Conservation (phyloP, 2,329 filamentous ascomycete genomes). For the Madurella fahalii region DNA sequence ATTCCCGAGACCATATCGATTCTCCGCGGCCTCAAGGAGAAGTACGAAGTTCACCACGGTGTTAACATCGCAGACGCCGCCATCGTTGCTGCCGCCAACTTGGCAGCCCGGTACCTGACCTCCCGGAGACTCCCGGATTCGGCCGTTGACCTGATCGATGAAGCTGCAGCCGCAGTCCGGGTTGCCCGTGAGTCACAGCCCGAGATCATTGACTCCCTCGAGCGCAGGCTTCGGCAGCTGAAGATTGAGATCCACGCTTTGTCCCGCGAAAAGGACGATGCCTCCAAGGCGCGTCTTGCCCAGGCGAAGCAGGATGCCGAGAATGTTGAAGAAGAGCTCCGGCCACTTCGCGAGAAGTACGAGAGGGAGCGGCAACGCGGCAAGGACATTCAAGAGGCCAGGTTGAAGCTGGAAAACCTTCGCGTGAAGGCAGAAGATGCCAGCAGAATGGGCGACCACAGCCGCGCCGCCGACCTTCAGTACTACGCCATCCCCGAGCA, state of each 20-base stretch:
- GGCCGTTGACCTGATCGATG: slow-evolving; percentile 92
- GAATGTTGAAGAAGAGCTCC: slow-evolving; percentile 89
- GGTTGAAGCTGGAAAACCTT: slow-evolving; percentile 88
- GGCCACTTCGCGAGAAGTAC: slow-evolving; percentile 91
- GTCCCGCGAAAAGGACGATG: slow-evolving; percentile 89
- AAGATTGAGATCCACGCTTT: slow-evolving; percentile 97
- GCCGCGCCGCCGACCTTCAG: slow-evolving; percentile 86
- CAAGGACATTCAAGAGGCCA: slow-evolving; percentile 88
- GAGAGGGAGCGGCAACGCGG: slow-evolving; percentile 87
- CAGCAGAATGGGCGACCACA: slow-evolving; percentile 78
- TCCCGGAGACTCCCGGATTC: slow-evolving; percentile 89
- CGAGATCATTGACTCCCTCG: slow-evolving; percentile 90
- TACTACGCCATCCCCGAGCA: slow-evolving; percentile 98
- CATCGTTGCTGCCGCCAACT: slow-evolving; percentile 83
- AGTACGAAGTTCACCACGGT: slow-evolving; percentile 97
- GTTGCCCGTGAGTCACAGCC: slow-evolving; percentile 95
- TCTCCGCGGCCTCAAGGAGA: slow-evolving; percentile 95
- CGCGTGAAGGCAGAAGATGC: slow-evolving; percentile 91
- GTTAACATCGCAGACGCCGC: slow-evolving; percentile 94
- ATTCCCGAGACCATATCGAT: slow-evolving; percentile 93
- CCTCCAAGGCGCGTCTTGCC: slow-evolving; percentile 76
- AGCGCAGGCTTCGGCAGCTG: slow-evolving; percentile 83
- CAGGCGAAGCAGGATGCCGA: slow-evolving; percentile 86
- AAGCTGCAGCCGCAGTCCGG: slow-evolving; percentile 92
- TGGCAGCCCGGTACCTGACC: slow-evolving; percentile 91